A percentile compares a stretch with the other conserved stretches of the same genome.
These are phyloP conservation scores for Ampelocalamus luodianensis DNA, from an alignment of 176 grass and related monocot genomes.

Conservation along the genomic window DNA sequence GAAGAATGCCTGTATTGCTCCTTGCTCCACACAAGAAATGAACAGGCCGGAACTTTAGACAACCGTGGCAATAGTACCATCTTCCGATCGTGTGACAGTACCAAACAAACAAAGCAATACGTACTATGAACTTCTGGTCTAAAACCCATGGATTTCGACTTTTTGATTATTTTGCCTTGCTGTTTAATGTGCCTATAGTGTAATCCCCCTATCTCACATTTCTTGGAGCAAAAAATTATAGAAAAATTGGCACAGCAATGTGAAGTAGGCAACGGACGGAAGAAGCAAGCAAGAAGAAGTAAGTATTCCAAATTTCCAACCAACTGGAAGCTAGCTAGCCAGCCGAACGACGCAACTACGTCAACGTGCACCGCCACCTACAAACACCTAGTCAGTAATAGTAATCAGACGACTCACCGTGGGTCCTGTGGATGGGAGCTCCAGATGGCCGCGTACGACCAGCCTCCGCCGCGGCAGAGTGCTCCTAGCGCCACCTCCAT, in stretches of 20 bases:
- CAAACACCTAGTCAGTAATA: neutral
- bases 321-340: neutral
- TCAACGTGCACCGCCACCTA: neutral
- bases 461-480: slow-evolving; percentile 73
- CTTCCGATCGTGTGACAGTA: neutral
- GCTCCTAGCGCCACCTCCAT: slow-evolving; percentile 64
- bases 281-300: neutral
- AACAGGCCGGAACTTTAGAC: neutral
- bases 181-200: neutral
- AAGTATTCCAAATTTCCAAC: neutral
- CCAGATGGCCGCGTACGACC: slow-evolving; percentile 90
- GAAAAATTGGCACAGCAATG: neutral
- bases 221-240: neutral
- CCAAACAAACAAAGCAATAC: neutral
- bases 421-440: slow-evolving; percentile 69
- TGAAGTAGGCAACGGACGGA: neutral
- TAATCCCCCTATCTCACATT: neutral
- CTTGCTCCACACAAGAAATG: neutral
- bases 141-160: neutral
- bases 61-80: neutral
- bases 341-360: neutral
- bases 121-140: neutral
- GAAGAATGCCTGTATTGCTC: no score
- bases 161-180: neutral
- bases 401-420: slow-evolving; percentile 48